These are phyloP conservation scores for Dichotomopilus funicola DNA, from an alignment of 2,329 filamentous ascomycete species.

Conservation along the genomic window DNA sequence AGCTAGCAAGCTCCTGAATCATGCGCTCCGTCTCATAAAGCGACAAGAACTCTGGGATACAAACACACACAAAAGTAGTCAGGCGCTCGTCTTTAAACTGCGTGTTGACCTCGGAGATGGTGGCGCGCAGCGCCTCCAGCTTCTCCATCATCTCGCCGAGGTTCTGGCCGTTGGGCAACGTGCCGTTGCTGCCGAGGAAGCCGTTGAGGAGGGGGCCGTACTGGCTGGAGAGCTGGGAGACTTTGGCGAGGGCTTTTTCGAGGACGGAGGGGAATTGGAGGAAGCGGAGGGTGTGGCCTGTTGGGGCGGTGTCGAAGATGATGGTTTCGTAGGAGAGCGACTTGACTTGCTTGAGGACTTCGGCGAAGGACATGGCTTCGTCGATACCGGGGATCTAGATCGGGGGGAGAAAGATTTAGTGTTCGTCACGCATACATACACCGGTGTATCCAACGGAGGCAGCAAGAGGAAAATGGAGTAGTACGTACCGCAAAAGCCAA, in stretches of 20 bases:
- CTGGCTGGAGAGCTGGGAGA: slow-evolving; percentile 87
- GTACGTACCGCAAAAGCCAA: slow-evolving; percentile 80
- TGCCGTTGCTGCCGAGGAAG: slow-evolving; percentile 64
- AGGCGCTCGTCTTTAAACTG: slow-evolving; percentile 97
- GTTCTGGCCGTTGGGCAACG: slow-evolving; percentile 84
- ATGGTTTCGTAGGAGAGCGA: slow-evolving; percentile 98
- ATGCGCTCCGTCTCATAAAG: slow-evolving; percentile 99
- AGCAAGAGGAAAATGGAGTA: not conserved
- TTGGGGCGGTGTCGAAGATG: slow-evolving; percentile 97
- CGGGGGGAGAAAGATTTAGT: slow-evolving; percentile 1
- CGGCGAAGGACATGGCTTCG: slow-evolving; percentile 98
- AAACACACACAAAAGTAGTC: slow-evolving; percentile 96
- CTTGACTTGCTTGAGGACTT: slow-evolving; percentile 98
- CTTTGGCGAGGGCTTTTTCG: slow-evolving; percentile 96
- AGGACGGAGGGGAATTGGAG: slow-evolving; percentile 96
- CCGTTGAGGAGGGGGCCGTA: slow-evolving; percentile 95
- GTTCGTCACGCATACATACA: not conserved
- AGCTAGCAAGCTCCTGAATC: slow-evolving; percentile 94
- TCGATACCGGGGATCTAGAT: slow-evolving; percentile 91
- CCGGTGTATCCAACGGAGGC: not conserved
- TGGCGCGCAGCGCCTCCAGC: slow-evolving; percentile 87
- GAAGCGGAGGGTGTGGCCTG: slow-evolving; percentile 96
- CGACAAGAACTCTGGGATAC: slow-evolving; percentile 93
- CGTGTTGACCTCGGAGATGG: slow-evolving; percentile 90
- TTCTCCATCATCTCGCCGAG: slow-evolving; percentile 89